Conservation (phyloP, 495 filamentous ascomycete species). For the Xylaria cubensis region DNA sequence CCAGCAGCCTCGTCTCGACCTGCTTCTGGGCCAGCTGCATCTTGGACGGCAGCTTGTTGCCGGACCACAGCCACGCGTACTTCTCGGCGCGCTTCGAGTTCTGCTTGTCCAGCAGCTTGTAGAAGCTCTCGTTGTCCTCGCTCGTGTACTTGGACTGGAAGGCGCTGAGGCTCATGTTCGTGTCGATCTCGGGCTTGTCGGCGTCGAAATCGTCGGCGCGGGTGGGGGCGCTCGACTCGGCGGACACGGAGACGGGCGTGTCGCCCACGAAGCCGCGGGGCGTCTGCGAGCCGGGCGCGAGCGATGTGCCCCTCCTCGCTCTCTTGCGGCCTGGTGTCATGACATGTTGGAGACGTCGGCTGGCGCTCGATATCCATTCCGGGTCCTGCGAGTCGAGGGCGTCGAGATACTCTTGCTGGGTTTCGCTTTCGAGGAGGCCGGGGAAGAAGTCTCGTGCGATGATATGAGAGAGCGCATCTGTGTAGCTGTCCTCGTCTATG, state of each 20-base stretch:
- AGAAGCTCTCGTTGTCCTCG: conserved; percentile 97
- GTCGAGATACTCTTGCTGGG: conserved; percentile 90
- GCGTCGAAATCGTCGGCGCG: conserved; percentile 18
- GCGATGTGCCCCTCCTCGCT: conserved; percentile 44
- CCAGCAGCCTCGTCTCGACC: conserved; percentile 67
- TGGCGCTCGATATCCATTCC: conserved; percentile 85
- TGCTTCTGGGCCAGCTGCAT: conserved; percentile 83
- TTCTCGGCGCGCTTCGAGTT: conserved; percentile 82
- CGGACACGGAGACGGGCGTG: conserved; percentile 68
- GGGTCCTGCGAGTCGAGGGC: conserved; percentile 84
- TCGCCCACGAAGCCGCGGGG: conserved; percentile 64
- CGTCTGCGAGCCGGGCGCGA: conserved; percentile 51
- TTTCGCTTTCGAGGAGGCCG: conserved; percentile 81
- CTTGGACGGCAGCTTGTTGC: conserved; percentile 87
- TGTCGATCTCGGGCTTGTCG: conserved; percentile 68
- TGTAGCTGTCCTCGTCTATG: conserved; percentile 94
- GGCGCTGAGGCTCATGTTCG: conserved; percentile 77
- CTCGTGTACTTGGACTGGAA: conserved; percentile 95
- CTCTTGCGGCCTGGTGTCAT: conserved; percentile 78
- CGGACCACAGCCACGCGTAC: conserved; percentile 85
- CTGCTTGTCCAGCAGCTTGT: conserved; percentile 88
- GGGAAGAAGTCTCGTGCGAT: conserved; percentile 98
- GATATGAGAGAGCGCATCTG: conserved; percentile 87
- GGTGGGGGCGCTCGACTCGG: conserved; percentile 44
- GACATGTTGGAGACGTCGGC: conserved; percentile 71